Percentiles rank a stretch among this genome's conserved stretches.
phyloP scores from a whole-genome alignment of 139 green algal species.

The Tetraselmis chui region DNA sequence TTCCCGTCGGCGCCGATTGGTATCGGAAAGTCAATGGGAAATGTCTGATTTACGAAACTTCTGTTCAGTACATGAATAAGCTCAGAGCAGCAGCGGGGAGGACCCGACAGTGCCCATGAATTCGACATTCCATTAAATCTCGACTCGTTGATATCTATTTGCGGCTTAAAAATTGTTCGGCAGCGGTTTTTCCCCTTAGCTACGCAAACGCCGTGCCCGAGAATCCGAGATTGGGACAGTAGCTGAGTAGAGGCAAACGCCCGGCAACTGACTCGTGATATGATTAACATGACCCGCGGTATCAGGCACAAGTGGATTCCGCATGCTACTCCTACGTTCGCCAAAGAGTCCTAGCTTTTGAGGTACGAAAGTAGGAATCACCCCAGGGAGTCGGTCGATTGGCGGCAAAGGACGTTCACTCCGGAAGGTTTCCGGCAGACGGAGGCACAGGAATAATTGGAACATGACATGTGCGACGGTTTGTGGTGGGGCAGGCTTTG shows the following conservation, averaged over 20 bases:
- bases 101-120: no score
- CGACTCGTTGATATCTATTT: background rate
- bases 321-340: background rate
- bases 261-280: no score
- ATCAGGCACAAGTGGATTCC: no score
- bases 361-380: background rate
- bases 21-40: no score
- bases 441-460: background rate
- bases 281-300: no score
- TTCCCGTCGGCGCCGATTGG: no score
- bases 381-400: background rate
- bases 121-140: no score
- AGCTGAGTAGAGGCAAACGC: background rate
- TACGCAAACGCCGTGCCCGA: no score
- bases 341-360: background rate
- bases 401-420: background rate
- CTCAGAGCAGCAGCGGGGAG: no score
- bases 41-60: no score
- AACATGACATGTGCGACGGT: background rate
- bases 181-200: no score
- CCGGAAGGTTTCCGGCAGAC: background rate
- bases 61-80: no score
- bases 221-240: background rate
- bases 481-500: background rate
- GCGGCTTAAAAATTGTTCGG: background rate